Percentiles rank a stretch among this genome's conserved stretches.
Conservation (phyloP, 495 filamentous ascomycete genomes). For the Podospora pseudocomata region DNA sequence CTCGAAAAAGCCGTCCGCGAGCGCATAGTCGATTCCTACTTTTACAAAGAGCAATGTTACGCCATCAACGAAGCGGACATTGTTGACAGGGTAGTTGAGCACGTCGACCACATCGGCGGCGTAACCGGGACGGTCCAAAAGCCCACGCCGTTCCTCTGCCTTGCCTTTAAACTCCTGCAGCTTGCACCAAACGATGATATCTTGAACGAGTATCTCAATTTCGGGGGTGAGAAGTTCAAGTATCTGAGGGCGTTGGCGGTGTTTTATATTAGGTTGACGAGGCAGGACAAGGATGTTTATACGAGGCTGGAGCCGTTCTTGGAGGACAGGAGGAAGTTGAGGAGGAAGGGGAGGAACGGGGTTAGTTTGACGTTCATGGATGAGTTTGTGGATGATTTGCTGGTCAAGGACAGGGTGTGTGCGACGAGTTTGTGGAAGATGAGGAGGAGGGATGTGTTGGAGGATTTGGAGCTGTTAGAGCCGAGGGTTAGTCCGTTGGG, state of each 20-base stretch:
- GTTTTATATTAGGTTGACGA: conserved; percentile 91
- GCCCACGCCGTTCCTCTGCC: conserved; percentile 88
- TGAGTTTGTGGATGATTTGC: conserved; percentile 86
- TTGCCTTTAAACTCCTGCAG: conserved; percentile 92
- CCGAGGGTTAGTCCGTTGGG: conserved; percentile 79
- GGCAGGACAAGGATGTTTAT: conserved; percentile 77
- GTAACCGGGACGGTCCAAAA: conserved; percentile 77
- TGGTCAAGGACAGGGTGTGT: conserved; percentile 86
- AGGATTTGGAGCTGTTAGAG: conserved; percentile 87
- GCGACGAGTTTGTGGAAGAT: conserved; percentile 92
- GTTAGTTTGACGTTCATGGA: conserved; percentile 77
- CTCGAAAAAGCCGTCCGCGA: conserved; percentile 92
- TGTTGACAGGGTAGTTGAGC: conserved; percentile 81
- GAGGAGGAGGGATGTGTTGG: conserved; percentile 72
- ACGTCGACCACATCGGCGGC: conserved; percentile 77
- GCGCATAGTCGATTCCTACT: conserved; percentile 89
- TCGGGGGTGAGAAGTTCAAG: conserved; percentile 72
- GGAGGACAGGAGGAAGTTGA: conserved; percentile 78
- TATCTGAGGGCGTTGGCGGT: conserved; percentile 84
- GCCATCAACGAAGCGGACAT: conserved; percentile 87
- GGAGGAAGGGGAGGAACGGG: conserved; percentile 67
- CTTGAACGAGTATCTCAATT: conserved; percentile 74
- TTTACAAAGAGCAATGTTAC: conserved; percentile 99
- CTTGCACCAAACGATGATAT: conserved; percentile 75
- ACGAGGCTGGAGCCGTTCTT: conserved; percentile 76